Conservation (phyloP, 768 basidiomycete species). For the Boletus bicolor region DNA sequence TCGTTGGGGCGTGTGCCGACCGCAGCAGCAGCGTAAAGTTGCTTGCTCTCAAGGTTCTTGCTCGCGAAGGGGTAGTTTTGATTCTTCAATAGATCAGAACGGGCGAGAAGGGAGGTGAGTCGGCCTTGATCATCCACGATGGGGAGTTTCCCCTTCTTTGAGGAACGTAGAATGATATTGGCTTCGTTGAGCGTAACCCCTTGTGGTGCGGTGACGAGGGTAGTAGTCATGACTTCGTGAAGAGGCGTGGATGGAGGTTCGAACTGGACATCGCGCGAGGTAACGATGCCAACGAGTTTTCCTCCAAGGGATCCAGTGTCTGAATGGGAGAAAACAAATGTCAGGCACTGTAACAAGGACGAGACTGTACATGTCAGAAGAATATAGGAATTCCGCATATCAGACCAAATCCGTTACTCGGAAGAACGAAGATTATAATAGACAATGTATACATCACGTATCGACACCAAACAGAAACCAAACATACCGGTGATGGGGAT, state of each 20-base stretch:
- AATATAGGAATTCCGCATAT: constrained; percentile 55
- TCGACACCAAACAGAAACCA: background rate
- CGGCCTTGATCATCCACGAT: constrained; percentile 65
- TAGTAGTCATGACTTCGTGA: constrained; percentile 83
- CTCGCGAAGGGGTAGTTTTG: constrained; percentile 94
- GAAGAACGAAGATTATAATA: constrained; percentile 87
- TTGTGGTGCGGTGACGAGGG: constrained; percentile 79
- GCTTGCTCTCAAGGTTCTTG: constrained; percentile 87
- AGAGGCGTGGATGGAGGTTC: constrained; percentile 63
- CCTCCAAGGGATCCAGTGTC: constrained; percentile 86
- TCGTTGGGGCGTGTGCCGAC: constrained; percentile 91
- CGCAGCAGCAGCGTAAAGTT: constrained; percentile 94
- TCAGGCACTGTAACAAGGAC: constrained; percentile 19
- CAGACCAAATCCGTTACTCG: constrained; percentile 65
- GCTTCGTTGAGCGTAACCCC: constrained; percentile 91
- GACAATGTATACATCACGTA: constrained; percentile 46
- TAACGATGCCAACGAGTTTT: constrained; percentile 94
- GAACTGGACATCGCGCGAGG: constrained; percentile 95
- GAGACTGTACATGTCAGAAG: constrained; percentile 14
- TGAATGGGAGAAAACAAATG: constrained; percentile 32
- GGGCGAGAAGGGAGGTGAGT: constrained; percentile 83
- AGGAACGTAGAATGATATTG: constrained; percentile 90
- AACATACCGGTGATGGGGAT: constrained; percentile 96
- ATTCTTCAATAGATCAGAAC: constrained; percentile 96
- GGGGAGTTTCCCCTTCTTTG: constrained; percentile 97